phyloP scores from a whole-genome alignment of 148 eudicot species.

The Heliosperma pusillum region DNA sequence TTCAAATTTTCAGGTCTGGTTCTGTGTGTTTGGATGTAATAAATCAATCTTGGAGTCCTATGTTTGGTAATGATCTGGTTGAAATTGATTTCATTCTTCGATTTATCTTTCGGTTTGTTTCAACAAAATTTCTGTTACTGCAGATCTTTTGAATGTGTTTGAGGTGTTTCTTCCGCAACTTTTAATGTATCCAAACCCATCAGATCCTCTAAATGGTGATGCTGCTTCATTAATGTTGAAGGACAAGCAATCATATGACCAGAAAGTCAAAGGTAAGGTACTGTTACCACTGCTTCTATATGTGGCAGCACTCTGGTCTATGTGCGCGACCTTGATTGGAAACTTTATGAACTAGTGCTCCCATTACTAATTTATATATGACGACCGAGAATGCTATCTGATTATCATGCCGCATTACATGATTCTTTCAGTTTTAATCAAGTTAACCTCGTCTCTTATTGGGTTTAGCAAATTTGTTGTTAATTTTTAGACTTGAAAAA shows the following conservation, averaged over 20 bases:
- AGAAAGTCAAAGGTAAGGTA: slow-evolving; percentile 62
- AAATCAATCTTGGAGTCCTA: slow-evolving; percentile 91
- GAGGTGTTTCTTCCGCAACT: slow-evolving; percentile 81
- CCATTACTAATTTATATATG: too few relatives aligned
- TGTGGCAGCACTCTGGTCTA: background rate
- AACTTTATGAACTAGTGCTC: too few relatives aligned
- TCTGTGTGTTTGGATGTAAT: slow-evolving; percentile 95
- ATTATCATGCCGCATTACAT: too few relatives aligned
- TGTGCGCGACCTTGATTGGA: background rate
- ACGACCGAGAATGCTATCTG: too few relatives aligned
- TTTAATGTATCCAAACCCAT: slow-evolving; percentile 67
- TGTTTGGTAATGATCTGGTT: slow-evolving; percentile 57
- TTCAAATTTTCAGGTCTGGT: slow-evolving; percentile 60
- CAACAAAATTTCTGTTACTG: slow-evolving; percentile 1
- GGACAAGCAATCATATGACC: slow-evolving; percentile 56
- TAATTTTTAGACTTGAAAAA: too few relatives aligned
- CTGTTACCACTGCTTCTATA: background rate
- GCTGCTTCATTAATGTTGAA: slow-evolving; percentile 78
- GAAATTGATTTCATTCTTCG: background rate
- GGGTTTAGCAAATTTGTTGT: too few relatives aligned
- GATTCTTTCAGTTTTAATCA: too few relatives aligned
- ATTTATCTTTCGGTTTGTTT: background rate
- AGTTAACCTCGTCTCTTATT: too few relatives aligned
- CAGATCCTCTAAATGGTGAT: slow-evolving; percentile 74
- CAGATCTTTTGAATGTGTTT: slow-evolving; percentile 68